A percentile compares a stretch with the other conserved stretches of the same genome.
Conservation (phyloP, 768 basidiomycete species). For the Krasilnikovozyma curviuscula region DNA sequence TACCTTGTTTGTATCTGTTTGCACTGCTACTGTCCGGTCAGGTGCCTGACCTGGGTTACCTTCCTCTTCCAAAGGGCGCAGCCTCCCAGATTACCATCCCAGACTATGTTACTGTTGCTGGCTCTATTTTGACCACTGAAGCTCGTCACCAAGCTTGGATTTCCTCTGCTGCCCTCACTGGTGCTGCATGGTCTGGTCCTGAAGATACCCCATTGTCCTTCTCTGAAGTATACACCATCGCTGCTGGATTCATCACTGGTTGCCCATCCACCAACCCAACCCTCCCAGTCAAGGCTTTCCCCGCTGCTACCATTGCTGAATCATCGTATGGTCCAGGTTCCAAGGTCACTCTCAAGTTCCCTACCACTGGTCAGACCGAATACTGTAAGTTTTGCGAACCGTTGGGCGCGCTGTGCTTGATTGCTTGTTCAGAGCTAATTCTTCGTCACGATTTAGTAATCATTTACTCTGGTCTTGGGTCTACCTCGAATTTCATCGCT, state of each 20-base stretch:
- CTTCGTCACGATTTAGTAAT: no score
- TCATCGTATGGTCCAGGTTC: neutral
- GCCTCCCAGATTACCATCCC: slow-evolving; percentile 8
- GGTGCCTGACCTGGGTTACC: no score
- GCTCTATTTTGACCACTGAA: slow-evolving; percentile 43
- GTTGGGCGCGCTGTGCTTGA: no score
- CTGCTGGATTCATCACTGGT: slow-evolving; percentile 32
- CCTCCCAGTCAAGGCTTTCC: slow-evolving; percentile 36
- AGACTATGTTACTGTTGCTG: slow-evolving; percentile 36
- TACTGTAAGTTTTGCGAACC: no score
- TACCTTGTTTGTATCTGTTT: slow-evolving; percentile 48
- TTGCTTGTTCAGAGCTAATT: no score
- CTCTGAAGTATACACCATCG: slow-evolving; percentile 33
- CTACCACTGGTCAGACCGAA: neutral
- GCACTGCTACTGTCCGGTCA: no score
- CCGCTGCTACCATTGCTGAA: slow-evolving; percentile 27
- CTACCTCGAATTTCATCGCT: neutral
- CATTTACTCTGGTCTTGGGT: neutral
- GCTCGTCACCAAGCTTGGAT: slow-evolving; percentile 47
- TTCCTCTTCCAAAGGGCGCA: slow-evolving; percentile 37
- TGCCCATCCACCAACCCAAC: slow-evolving; percentile 39
- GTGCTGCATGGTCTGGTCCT: slow-evolving; percentile 39
- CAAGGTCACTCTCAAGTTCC: neutral
- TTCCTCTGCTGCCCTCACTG: slow-evolving; percentile 32
- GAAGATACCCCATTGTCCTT: slow-evolving; percentile 36